Conservation (phyloP, 2,329 filamentous ascomycete species). For the Penicillium oxalicum region DNA sequence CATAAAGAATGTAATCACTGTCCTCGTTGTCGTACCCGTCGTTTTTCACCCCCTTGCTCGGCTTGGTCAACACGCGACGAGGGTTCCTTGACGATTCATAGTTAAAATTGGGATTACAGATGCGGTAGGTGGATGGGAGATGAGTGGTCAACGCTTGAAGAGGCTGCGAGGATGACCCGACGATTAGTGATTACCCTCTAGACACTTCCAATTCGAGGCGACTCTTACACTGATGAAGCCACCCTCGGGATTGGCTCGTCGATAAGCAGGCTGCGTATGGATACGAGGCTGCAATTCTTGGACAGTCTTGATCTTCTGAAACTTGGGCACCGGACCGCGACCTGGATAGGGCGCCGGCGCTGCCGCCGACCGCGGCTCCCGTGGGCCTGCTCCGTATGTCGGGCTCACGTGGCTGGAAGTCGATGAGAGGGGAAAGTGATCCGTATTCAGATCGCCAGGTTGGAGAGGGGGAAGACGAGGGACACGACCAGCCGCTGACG, state of each 20-base stretch:
- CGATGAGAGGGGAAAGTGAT: conserved; percentile 66
- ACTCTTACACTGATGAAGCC: conserved; percentile 88
- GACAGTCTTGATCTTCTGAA: conserved; percentile 67
- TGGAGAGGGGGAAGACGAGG: conserved; percentile 72
- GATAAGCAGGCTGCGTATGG: conserved; percentile 81
- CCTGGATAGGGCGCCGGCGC: conserved; percentile 37
- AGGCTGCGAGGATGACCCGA: conserved; percentile 52
- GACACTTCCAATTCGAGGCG: neutral
- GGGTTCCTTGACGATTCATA: conserved; percentile 98
- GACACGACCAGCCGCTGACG: conserved; percentile 36
- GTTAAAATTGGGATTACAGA: conserved; percentile 97
- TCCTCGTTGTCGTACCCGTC: conserved; percentile 99
- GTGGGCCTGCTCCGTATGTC: conserved; percentile 51
- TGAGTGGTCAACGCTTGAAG: conserved; percentile 92
- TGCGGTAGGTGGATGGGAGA: conserved; percentile 89
- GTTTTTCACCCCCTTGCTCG: conserved; percentile 97
- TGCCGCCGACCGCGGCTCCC: conserved; percentile 44
- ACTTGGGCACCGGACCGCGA: conserved; percentile 75
- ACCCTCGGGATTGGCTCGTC: conserved; percentile 90
- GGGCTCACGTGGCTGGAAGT: conserved; percentile 66
- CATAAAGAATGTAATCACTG: conserved; percentile 97
- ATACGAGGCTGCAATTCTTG: conserved; percentile 75
- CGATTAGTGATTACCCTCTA: neutral
- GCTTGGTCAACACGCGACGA: conserved; percentile 90
- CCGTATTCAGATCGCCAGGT: conserved; percentile 59